Evolutionary conservation across 306 rosid genomes (phyloP), one percentile per base, ranked within the genome.

Genomic region (Quercus dentata): DNA sequence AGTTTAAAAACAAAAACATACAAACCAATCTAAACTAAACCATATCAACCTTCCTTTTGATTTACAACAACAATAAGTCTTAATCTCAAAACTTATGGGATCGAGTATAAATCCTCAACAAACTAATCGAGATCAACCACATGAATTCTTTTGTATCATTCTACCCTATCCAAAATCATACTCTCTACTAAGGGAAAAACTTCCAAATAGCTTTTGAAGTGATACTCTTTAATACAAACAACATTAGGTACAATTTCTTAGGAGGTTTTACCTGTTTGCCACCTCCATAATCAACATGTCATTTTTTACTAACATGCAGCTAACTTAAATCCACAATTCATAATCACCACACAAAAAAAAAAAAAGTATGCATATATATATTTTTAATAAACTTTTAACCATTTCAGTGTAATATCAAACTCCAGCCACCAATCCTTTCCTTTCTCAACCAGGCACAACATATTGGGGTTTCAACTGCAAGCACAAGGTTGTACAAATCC

Each of bases 391-490:
- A 82, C 90, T 84, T 86, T 79, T 52, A 86, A 78, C 80, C 79
- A 87, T 55, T 77, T 84, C 30, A 76, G 87, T 4, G 85, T 77
- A 65, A 88, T 83, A 65, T 88, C 84, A 14, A 88, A 88, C 83
- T 86, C 88, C 82, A 75, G 58, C 90, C 88, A 77, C 92, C 92
- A 82, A 77, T 72, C 79, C 25, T 75, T 84, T 72, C 83, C 86
- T 73, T 78, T 79, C 71, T 83, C 82, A 85, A 84, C 85, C 90
- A 25, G 92, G 88, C 54, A 90, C 90, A 55, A 80, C 75, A 54
- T 82, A 80, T 63, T 79, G 90, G 52, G 90, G 90, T 81, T 80
- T 80, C 80, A 84, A 84, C 73, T 82, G 85, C 87, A 88, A 80
- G 87, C 88, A 86, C 78, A 88, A 69, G 28, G 88, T 82, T 77